Base-by-base conservation (phyloP, 164 flowering plant genomes). In the Tinospora cordifolia region DNA sequence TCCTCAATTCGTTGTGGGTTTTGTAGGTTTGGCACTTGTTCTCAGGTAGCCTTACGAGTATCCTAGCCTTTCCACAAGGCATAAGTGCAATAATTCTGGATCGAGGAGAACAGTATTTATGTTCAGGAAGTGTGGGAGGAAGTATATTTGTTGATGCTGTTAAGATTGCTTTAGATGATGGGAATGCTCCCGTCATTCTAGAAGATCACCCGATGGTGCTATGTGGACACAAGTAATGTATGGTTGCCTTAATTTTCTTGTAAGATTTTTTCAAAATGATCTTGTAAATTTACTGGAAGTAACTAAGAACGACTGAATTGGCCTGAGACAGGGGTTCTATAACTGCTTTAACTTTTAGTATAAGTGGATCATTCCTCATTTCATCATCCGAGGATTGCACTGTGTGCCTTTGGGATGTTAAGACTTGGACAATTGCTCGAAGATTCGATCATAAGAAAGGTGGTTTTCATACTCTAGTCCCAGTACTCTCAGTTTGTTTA, bases 361-460 rank as follows among this genome's bases (percentile, higher is more conserved):
- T n/a, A 39, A 69, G 81, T 63, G 72, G 74, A 71, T 68, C 39
- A 17, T 79, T 76, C 67, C 74, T 87, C 66, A 60, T 85, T 58
- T 85, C 87, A 39, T 84, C 88, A 30, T 85, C 88, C 0, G 83
- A 84, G 63, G 90, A 87, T 71, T 76, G 85, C 75, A 82, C 85
- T 15, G 80, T 74, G 25, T 85, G 88, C 79, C 69, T 85, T 26
- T 85, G 90, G 90, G 84, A 85, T 78, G 79, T 74, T 10, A 71
- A 34, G 8, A 75, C 34, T 68, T 39, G 79, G 79, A 72, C 38
- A 30, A 69, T 80, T 70, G 65, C 73, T 64, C 71, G 78, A 62
- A 80, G 76, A 72, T 80, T 84, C 68, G 65, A 72, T 69, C 85
- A 84, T 77, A 73, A 71, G 66, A 87, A 87, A 76, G 90, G 88